Evolutionary conservation across 1,139 yeast genomes (phyloP).

Genomic region (Yamadazyma songkhlaensis): DNA sequence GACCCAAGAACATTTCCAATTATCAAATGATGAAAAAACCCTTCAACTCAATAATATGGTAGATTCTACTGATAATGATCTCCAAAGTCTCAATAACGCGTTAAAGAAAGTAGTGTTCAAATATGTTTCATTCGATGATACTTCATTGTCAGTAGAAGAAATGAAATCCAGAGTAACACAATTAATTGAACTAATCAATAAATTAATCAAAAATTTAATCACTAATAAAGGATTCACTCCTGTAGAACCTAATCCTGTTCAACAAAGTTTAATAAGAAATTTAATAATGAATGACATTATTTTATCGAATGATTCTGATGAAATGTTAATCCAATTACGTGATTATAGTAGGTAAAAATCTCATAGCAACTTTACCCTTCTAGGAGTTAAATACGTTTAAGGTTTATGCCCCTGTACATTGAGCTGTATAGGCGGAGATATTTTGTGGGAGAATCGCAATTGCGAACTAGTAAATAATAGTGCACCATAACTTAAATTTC

Average conservation of each 20-base stretch:
- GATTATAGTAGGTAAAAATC: slow-evolving; percentile 6
- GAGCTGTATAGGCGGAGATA: no score
- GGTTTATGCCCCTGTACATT: no score
- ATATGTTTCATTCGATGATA: slow-evolving; percentile 3
- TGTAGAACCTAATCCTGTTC: slow-evolving; percentile 12
- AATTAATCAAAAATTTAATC: slow-evolving; percentile 11
- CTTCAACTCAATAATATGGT: neutral
- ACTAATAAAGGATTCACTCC: slow-evolving; percentile 15
- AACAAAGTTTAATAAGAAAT: slow-evolving; percentile 16
- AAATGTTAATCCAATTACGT: slow-evolving; percentile 7
- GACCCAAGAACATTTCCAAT: neutral
- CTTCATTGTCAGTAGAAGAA: slow-evolving; percentile 3
- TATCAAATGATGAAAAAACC: neutral
- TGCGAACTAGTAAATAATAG: no score
- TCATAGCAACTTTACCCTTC: no score
- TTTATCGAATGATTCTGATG: slow-evolving; percentile 10
- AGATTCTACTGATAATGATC: neutral
- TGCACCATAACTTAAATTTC: no score
- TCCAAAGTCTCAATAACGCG: neutral
- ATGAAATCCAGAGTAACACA: slow-evolving; percentile 4
- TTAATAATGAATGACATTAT: slow-evolving; percentile 19
- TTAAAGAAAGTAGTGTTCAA: neutral
- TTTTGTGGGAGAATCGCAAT: no score
- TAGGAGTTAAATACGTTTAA: no score
- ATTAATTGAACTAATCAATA: slow-evolving; percentile 6